Conservation (phyloP, 306 rosid species). For the Gynostemma pentaphyllum region DNA sequence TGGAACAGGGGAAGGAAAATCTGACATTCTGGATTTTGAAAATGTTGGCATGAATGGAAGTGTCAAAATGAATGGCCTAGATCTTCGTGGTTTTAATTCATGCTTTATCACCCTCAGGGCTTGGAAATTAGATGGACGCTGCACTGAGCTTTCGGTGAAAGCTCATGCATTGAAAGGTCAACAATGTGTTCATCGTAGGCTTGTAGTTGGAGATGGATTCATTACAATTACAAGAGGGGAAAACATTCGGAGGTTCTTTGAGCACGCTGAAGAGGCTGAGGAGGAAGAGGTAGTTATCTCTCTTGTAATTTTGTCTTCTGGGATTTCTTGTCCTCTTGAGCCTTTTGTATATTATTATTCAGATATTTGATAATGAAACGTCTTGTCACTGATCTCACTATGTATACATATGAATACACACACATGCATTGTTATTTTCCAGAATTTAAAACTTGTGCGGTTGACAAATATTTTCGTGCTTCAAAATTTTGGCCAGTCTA, state of each 20-base stretch:
- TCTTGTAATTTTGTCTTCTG: slow-evolving; percentile 14
- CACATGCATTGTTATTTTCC: neutral
- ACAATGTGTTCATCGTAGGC: slow-evolving; percentile 92
- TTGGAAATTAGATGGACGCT: slow-evolving; percentile 89
- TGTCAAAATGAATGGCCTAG: slow-evolving; percentile 65
- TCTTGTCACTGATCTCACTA: neutral
- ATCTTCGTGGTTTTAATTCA: slow-evolving; percentile 69
- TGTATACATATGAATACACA: too few relatives aligned
- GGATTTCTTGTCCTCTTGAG: neutral
- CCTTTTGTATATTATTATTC: neutral
- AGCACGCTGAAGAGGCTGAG: slow-evolving; percentile 99
- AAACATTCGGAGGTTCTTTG: slow-evolving; percentile 81
- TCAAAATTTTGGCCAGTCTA: slow-evolving; percentile 8
- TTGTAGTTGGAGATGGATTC: slow-evolving; percentile 81
- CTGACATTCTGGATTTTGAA: slow-evolving; percentile 84
- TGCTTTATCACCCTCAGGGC: slow-evolving; percentile 88
- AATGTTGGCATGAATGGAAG: slow-evolving; percentile 83
- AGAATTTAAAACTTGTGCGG: neutral
- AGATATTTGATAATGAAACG: neutral
- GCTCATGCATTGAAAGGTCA: slow-evolving; percentile 93
- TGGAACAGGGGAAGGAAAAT: slow-evolving; percentile 94
- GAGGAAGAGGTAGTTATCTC: slow-evolving; percentile 87
- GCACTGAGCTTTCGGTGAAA: slow-evolving; percentile 84
- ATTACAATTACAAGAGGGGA: slow-evolving; percentile 91
- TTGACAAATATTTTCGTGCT: neutral